Percentiles rank a stretch among this genome's conserved stretches.
phyloP scores from a whole-genome alignment of 768 basidiomycete species.

The Boletus reticuloceps region DNA sequence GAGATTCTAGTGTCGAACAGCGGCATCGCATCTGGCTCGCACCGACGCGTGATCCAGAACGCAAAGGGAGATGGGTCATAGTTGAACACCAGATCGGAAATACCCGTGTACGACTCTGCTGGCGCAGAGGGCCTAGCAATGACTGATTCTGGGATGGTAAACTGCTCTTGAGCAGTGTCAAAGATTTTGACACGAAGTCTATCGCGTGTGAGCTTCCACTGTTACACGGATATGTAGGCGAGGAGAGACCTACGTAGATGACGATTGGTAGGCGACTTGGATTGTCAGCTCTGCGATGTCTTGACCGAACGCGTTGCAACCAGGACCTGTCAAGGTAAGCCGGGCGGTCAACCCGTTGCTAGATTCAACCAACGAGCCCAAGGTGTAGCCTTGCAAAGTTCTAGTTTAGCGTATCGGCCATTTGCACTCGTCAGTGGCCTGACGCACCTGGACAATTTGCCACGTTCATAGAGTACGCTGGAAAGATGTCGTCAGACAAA shows the following conservation, averaged over 20 bases:
- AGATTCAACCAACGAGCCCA: constrained; percentile 42
- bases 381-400: constrained; percentile 46
- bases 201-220: neutral
- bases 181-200: constrained; percentile 68
- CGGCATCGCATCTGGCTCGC: constrained; percentile 48
- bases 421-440: neutral
- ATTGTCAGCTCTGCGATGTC: constrained; percentile 58
- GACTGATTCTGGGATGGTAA: constrained; percentile 56
- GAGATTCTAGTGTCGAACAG: constrained; percentile 67
- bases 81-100: constrained; percentile 66
- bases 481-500: neutral
- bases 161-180: constrained; percentile 59
- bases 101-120: constrained; percentile 30
- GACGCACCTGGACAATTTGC: constrained; percentile 28
- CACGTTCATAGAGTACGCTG: constrained; percentile 24
- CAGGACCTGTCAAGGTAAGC: constrained; percentile 48
- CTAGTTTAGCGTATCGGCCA: neutral
- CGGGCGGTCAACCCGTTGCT: constrained; percentile 50
- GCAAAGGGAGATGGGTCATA: constrained; percentile 62
- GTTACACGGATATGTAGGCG: neutral
- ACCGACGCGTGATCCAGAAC: constrained; percentile 75
- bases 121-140: constrained; percentile 42
- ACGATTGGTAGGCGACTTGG: constrained; percentile 60
- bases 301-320: constrained; percentile 62
- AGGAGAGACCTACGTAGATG: constrained; percentile 37